A percentile compares a stretch with the other conserved stretches of the same genome.
phyloP scores from a whole-genome alignment of 1,284 basidiomycete genomes.

The Sanghuangporus baumii region DNA sequence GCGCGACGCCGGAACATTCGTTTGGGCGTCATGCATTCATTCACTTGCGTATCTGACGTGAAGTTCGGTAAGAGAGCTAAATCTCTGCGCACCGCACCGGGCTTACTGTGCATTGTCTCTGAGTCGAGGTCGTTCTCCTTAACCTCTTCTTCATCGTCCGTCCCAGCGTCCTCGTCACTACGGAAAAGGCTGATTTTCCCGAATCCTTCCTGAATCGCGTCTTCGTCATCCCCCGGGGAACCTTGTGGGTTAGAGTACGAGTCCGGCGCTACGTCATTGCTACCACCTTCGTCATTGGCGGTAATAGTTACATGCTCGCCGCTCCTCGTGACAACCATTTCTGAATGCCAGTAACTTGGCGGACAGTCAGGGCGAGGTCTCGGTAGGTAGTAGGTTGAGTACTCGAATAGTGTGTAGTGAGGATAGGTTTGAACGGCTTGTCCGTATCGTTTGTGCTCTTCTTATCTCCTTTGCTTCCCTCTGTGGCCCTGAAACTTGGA shows the following conservation, averaged over 20 bases:
- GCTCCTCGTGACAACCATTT: background rate
- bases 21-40: constrained; percentile 29
- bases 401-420: too few species aligned
- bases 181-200: constrained; percentile 6
- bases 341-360: background rate
- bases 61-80: background rate
- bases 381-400: too few species aligned
- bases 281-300: background rate
- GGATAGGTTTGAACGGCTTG: too few species aligned
- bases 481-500: background rate
- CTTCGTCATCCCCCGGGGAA: constrained; percentile 21
- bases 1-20: constrained; percentile 41
- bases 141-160: constrained; percentile 15
- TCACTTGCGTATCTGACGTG: constrained; percentile 29
- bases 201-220: background rate
- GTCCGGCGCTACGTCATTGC: too few species aligned
- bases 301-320: background rate
- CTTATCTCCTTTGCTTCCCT: too few species aligned
- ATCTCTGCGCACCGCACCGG: constrained; percentile 6
- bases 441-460: too few species aligned
- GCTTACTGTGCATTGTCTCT: constrained; percentile 16
- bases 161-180: too few species aligned
- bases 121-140: constrained; percentile 1
- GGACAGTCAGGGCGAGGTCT: background rate
- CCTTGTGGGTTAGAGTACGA: too few species aligned